A percentile compares a stretch with the other conserved stretches of the same genome.
phyloP scores from a whole-genome alignment of 1,284 basidiomycete genomes.

The Ustilago crameri region DNA sequence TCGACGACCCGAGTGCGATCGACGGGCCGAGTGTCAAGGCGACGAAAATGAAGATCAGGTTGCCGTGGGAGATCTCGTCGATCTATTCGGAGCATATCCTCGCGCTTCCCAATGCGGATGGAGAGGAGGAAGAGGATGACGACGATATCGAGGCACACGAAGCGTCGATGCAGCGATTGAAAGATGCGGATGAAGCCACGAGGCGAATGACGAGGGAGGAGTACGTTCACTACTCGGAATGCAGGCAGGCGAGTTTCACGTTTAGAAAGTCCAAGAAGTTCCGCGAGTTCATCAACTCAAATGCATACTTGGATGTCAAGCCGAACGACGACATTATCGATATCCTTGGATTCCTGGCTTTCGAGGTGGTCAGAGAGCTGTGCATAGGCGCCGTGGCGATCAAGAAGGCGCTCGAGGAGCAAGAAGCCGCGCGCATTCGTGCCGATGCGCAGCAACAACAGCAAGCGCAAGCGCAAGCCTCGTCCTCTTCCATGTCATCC shows the following conservation, averaged over 20 bases:
- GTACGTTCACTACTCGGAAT: conserved; percentile 96
- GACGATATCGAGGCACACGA: conserved; percentile 96
- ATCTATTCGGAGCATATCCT: conserved; percentile 75
- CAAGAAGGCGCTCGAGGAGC: conserved; percentile 54
- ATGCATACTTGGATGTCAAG: conserved; percentile 85
- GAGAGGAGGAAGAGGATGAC: conserved; percentile 85
- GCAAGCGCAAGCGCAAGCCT: conserved; percentile 3
- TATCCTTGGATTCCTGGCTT: conserved; percentile 94
- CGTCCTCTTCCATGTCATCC: background rate
- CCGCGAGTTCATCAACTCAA: conserved; percentile 93
- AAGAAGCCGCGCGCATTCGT: conserved; percentile 15
- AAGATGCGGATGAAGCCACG: conserved; percentile 89
- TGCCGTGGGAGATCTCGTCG: conserved; percentile 94
- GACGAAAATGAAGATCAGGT: conserved; percentile 91
- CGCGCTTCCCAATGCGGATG: conserved; percentile 78
- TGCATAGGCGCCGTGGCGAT: conserved; percentile 73
- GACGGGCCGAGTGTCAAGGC: conserved; percentile 75
- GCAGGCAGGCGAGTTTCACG: conserved; percentile 95
- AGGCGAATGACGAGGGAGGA: conserved; percentile 95
- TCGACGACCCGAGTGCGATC: conserved; percentile 36
- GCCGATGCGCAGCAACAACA: conserved; percentile 16
- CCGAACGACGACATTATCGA: conserved; percentile 95
- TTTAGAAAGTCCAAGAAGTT: conserved; percentile 90
- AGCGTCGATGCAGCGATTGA: conserved; percentile 84
- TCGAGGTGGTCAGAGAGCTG: conserved; percentile 93